These are phyloP conservation scores for Myriosclerotinia curreyana DNA, from an alignment of 2,329 filamentous ascomycete genomes.

Conservation along the genomic window DNA sequence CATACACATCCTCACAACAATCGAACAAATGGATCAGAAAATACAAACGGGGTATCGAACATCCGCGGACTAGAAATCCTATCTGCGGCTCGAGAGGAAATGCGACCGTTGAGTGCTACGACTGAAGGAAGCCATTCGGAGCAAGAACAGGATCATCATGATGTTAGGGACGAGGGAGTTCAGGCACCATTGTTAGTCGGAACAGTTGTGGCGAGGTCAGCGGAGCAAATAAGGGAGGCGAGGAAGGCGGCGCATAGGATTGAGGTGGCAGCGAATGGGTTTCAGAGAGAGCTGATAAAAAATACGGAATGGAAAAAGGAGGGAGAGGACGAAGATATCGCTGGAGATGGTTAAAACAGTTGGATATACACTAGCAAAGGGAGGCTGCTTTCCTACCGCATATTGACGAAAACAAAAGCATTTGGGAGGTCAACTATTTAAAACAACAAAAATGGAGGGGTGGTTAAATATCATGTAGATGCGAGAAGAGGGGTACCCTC, in stretches of 20 bases:
- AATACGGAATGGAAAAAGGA: not conserved
- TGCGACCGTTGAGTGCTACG: slow-evolving; percentile 31
- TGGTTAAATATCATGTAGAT: slow-evolving; percentile 13
- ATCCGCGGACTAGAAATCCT: slow-evolving; percentile 18
- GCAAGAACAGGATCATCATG: slow-evolving; percentile 21
- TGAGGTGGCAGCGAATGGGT: slow-evolving; percentile 53
- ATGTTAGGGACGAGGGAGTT: slow-evolving; percentile 22
- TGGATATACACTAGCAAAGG: slow-evolving; percentile 9
- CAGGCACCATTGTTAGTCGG: slow-evolving; percentile 51
- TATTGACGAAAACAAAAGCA: slow-evolving; percentile 1
- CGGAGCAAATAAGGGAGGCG: slow-evolving; percentile 50
- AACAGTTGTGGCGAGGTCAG: slow-evolving; percentile 51
- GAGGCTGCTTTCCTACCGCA: slow-evolving; percentile 8
- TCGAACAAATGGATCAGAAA: slow-evolving; percentile 9
- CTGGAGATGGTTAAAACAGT: slow-evolving; percentile 13
- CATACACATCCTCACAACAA: not conserved
- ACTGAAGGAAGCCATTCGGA: slow-evolving; percentile 23
- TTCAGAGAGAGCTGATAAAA: slow-evolving; percentile 52
- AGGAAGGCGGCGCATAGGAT: slow-evolving; percentile 51
- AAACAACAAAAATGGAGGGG: slow-evolving; percentile 2
- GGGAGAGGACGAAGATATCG: not conserved
- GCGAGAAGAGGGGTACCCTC: slow-evolving; percentile 4
- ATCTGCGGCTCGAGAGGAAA: slow-evolving; percentile 28
- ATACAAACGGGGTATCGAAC: not conserved
- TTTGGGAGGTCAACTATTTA: slow-evolving; percentile 9